Conservation (phyloP, 805 yeast species). For the Suhomyces xylopsoci region DNA sequence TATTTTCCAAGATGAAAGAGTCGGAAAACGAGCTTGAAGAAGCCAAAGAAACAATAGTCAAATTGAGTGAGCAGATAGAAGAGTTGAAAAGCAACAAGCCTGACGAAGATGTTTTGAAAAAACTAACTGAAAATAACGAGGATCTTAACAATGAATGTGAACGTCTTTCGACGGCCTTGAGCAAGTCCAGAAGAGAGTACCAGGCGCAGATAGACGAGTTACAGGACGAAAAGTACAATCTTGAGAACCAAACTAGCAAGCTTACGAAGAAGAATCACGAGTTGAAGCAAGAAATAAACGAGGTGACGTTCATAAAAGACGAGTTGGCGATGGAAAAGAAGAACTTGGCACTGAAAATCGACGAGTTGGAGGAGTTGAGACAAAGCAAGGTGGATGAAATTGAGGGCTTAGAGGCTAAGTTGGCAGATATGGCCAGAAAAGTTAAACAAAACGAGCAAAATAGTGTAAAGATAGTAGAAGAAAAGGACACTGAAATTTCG, state of each 20-base stretch:
- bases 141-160: slow-evolving; percentile 56
- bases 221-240: slow-evolving; percentile 39
- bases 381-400: slow-evolving; percentile 18
- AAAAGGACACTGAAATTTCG: slow-evolving; percentile 18
- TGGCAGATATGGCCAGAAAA: too few relatives aligned
- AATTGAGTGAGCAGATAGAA: slow-evolving; percentile 8
- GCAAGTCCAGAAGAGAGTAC: slow-evolving; percentile 34
- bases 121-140: slow-evolving; percentile 20
- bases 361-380: slow-evolving; percentile 44
- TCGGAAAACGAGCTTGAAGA: slow-evolving; percentile 60
- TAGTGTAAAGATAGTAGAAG: not conserved
- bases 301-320: slow-evolving; percentile 36
- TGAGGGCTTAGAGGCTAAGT: not conserved
- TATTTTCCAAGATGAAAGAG: slow-evolving; percentile 70
- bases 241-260: slow-evolving; percentile 38
- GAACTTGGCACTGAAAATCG: slow-evolving; percentile 40
- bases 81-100: slow-evolving; percentile 8
- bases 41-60: slow-evolving; percentile 41
- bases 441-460: too few relatives aligned
- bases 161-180: slow-evolving; percentile 40
- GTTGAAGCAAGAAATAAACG: slow-evolving; percentile 38
- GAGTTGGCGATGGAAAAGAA: slow-evolving; percentile 40
- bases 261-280: slow-evolving; percentile 40
- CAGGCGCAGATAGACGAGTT: slow-evolving; percentile 32
- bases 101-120: not conserved